Percentiles rank a stretch among this genome's conserved stretches.
These are phyloP conservation scores for Ocimum tenuiflorum DNA, from an alignment of 257 asterid species.

Conservation along the genomic window DNA sequence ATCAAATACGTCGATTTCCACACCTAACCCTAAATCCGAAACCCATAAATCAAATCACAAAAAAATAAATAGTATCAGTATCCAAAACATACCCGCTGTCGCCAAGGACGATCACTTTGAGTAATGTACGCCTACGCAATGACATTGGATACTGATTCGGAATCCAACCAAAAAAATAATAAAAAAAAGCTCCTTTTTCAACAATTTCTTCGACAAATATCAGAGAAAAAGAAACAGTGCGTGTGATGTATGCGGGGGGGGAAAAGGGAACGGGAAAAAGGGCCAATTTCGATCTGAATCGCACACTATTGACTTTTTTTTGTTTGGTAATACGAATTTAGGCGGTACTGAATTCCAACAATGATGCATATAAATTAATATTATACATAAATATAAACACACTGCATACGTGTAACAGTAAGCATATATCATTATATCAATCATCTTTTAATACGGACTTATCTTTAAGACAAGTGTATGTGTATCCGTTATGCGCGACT, in stretches of 20 bases:
- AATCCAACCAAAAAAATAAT: not conserved
- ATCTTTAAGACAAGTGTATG: no score
- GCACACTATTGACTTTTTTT: conserved; percentile 21
- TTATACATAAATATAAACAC: no score
- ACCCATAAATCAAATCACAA: conserved; percentile 8
- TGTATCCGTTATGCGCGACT: no score
- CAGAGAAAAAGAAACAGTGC: conserved; percentile 4
- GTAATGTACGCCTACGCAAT: conserved; percentile 80
- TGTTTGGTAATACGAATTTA: conserved; percentile 18
- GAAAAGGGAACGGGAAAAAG: conserved; percentile 31
- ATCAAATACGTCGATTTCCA: not conserved
- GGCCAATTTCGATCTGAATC: conserved; percentile 78
- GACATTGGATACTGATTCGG: conserved; percentile 50
- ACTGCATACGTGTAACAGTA: no score
- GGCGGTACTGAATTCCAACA: conserved; percentile 12
- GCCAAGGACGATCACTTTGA: conserved; percentile 96
- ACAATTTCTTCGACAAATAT: not conserved
- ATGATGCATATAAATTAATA: not conserved
- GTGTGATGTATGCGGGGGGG: conserved; percentile 7
- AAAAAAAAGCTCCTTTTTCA: conserved; percentile 4
- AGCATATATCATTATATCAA: no score
- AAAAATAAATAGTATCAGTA: not conserved
- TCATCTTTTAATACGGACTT: no score
- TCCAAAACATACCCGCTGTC: conserved; percentile 82
- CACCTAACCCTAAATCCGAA: conserved; percentile 19